A percentile compares a stretch with the other conserved stretches of the same genome.
Conservation (phyloP, 352 stramenopile species). For the Pythium phragmitis region DNA sequence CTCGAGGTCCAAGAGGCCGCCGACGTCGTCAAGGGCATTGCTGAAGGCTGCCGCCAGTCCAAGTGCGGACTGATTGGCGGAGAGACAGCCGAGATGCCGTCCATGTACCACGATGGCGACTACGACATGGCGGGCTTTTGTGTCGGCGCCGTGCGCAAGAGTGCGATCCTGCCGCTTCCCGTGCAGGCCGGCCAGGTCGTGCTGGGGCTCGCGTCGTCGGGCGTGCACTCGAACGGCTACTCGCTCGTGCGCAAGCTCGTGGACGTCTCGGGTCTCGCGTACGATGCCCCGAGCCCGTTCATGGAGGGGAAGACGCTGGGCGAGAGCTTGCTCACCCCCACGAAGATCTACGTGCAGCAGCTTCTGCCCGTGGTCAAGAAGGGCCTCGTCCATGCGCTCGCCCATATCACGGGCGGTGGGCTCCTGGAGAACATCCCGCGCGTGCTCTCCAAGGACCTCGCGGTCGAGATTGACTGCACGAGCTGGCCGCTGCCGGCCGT, state of each 20-base stretch:
- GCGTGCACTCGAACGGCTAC: slow-evolving; percentile 99
- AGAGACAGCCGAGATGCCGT: slow-evolving; percentile 99
- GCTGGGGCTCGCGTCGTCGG: slow-evolving; percentile 94
- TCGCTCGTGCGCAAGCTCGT: slow-evolving; percentile 97
- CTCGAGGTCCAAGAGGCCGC: slow-evolving; percentile 94
- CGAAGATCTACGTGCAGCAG: slow-evolving; percentile 97
- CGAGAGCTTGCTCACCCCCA: slow-evolving; percentile 95
- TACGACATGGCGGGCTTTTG: slow-evolving; percentile 99
- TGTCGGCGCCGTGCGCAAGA: slow-evolving; percentile 94
- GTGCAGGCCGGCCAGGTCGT: slow-evolving; percentile 91
- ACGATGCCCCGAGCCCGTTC: slow-evolving; percentile 80
- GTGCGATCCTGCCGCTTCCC: slow-evolving; percentile 83
- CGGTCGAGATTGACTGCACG: slow-evolving; percentile 91
- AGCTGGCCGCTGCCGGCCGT: slow-evolving; percentile 92
- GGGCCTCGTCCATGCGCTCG: slow-evolving; percentile 89
- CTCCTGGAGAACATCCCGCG: slow-evolving; percentile 98
- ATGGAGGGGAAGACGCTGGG: slow-evolving; percentile 86
- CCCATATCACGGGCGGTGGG: slow-evolving; percentile 98
- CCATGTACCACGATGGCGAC: slow-evolving; percentile 97
- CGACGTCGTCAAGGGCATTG: slow-evolving; percentile 96
- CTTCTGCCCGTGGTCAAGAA: slow-evolving; percentile 80
- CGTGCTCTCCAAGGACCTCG: slow-evolving; percentile 91
- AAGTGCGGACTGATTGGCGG: slow-evolving; percentile 95
- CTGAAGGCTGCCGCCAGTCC: slow-evolving; percentile 95
- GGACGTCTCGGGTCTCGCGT: slow-evolving; percentile 85